Conservation (phyloP, 305 asterid species). For the Coffea humblotiana region DNA sequence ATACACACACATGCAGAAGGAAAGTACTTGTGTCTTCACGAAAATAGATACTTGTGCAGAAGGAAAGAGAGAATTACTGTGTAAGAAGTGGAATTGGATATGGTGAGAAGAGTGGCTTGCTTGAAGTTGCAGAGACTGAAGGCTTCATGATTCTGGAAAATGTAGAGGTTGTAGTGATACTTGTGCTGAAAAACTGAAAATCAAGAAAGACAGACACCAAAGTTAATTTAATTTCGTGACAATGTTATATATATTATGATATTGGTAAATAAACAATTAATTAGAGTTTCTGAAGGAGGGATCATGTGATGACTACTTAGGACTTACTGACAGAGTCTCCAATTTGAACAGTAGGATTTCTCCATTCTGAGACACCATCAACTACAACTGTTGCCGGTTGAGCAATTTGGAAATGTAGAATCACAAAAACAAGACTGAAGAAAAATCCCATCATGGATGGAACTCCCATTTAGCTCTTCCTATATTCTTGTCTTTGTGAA, state of each 20-base stretch:
- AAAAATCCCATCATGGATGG: constrained; percentile 29
- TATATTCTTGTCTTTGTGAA: constrained; percentile 4
- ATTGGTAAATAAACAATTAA: background rate
- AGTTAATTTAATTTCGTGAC: background rate
- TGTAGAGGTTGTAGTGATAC: constrained; percentile 66
- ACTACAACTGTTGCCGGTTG: constrained; percentile 54
- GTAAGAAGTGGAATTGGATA: constrained; percentile 64
- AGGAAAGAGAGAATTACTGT: constrained; percentile 43
- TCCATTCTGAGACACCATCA: constrained; percentile 79
- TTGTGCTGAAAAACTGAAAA: constrained; percentile 75
- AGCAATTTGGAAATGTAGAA: constrained; percentile 33
- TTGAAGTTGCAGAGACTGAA: constrained; percentile 69
- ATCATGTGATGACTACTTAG: constrained; percentile 27
- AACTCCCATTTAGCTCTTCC: constrained; percentile 30
- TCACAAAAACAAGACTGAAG: constrained; percentile 28
- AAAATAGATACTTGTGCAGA: too few relatives aligned
- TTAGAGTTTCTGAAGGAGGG: background rate
- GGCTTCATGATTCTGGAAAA: constrained; percentile 73
- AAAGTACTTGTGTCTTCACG: too few relatives aligned
- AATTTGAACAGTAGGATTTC: constrained; percentile 62
- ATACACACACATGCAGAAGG: background rate
- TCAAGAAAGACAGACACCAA: constrained; percentile 3
- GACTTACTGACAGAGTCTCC: constrained; percentile 83
- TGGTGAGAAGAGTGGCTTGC: constrained; percentile 74
- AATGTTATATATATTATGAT: background rate